phyloP scores from a whole-genome alignment of 108 stramenopile genomes.

The Mediolabrus comicus region DNA sequence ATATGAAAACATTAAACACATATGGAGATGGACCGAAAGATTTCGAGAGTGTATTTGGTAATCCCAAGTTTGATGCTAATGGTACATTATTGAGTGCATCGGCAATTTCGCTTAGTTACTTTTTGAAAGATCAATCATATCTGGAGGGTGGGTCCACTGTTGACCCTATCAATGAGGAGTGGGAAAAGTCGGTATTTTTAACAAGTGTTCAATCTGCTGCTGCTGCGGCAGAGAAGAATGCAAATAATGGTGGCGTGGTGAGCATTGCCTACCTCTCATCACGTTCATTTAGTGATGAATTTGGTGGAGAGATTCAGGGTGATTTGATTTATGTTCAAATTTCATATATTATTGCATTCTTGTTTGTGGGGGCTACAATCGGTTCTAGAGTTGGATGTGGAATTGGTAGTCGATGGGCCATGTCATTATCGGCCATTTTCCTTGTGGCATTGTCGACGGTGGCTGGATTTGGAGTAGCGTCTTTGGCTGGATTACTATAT shows the following conservation, averaged over 20 bases:
- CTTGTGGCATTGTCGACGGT: constrained; percentile 65
- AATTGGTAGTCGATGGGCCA: constrained; percentile 61
- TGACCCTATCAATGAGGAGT: constrained; percentile 58
- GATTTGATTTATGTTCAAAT: constrained; percentile 55
- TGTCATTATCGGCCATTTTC: constrained; percentile 51
- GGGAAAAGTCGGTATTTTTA: constrained; percentile 60
- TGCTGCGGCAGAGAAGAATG: no score
- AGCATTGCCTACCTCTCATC: constrained; percentile 53
- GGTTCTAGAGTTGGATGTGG: constrained; percentile 52
- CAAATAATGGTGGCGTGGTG: constrained; percentile 10
- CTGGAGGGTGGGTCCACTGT: constrained; percentile 39
- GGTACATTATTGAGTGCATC: constrained; percentile 47
- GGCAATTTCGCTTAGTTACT: constrained; percentile 59
- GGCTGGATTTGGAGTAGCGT: constrained; percentile 72
- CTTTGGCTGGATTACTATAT: constrained; percentile 63
- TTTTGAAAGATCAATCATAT: constrained; percentile 47
- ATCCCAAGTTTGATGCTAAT: constrained; percentile 40
- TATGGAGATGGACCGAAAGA: constrained; percentile 48
- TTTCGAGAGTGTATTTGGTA: constrained; percentile 52
- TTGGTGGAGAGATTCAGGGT: constrained; percentile 65
- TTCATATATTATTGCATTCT: constrained; percentile 55
- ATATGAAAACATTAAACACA: constrained; percentile 46
- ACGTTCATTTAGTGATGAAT: constrained; percentile 70
- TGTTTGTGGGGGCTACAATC: constrained; percentile 58
- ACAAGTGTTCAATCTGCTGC: constrained; percentile 8